phyloP scores from a whole-genome alignment of 2,329 filamentous ascomycete species.

The Colletotrichum falcatum region DNA sequence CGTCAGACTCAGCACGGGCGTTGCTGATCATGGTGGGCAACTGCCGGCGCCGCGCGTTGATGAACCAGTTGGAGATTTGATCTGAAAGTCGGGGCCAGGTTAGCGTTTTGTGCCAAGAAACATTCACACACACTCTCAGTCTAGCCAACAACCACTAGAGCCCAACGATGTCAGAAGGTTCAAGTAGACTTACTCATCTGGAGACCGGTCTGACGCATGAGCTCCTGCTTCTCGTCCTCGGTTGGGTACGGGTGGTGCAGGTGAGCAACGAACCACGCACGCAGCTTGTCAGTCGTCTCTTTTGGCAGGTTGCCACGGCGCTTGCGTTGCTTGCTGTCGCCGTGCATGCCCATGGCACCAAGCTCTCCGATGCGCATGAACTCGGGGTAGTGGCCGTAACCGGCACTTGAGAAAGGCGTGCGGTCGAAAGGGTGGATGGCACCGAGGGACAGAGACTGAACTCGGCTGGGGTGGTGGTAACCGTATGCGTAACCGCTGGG shows the following conservation, averaged over 20 bases:
- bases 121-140: neutral
- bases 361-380: constrained; percentile 57
- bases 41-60: constrained; percentile 78
- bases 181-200: constrained; percentile 75
- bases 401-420: constrained; percentile 56
- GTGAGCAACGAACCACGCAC: constrained; percentile 83
- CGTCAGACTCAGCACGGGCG: constrained; percentile 63
- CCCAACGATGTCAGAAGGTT: constrained; percentile 19
- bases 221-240: constrained; percentile 81
- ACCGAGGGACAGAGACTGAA: constrained; percentile 60
- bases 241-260: constrained; percentile 84
- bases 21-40: constrained; percentile 71
- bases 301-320: constrained; percentile 91
- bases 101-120: constrained; percentile 40
- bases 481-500: constrained; percentile 52
- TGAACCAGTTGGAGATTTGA: constrained; percentile 85
- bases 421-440: constrained; percentile 58
- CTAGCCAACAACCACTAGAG: neutral
- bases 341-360: constrained; percentile 51
- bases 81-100: constrained; percentile 54
- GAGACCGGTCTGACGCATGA: constrained; percentile 81
- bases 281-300: constrained; percentile 84
- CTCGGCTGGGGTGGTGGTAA: constrained; percentile 58
- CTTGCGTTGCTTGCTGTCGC: constrained; percentile 66
- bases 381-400: constrained; percentile 58